Conservation (phyloP, 768 basidiomycete genomes). For the Bullera alba region DNA sequence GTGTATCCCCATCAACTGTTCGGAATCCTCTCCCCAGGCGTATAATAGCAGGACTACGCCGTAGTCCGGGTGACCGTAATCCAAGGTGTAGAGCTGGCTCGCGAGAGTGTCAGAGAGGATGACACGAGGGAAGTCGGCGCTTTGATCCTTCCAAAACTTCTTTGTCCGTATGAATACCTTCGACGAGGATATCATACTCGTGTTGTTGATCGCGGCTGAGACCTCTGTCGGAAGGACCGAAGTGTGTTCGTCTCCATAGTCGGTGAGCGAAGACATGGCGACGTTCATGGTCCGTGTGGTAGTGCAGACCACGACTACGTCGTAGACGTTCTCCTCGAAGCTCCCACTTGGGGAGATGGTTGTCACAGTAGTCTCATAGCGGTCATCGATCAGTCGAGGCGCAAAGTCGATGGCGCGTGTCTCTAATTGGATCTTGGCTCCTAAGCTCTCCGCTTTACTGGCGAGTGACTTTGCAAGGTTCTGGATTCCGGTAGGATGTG, state of each 20-base stretch:
- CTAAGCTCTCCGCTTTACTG: neutral
- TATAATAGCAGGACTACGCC: neutral
- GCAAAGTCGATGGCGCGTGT: neutral
- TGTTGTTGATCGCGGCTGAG: neutral
- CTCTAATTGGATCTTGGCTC: neutral
- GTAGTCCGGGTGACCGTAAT: neutral
- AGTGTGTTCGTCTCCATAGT: neutral
- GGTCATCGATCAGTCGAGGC: neutral
- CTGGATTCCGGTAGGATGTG: neutral
- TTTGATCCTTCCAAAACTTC: neutral
- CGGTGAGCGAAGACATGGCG: neutral
- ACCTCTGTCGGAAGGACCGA: neutral
- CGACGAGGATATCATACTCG: neutral
- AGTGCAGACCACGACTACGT: neutral
- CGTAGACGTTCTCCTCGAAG: neutral
- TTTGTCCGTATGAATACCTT: neutral
- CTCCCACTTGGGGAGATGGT: neutral
- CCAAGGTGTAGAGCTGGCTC: neutral
- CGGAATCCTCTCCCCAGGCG: neutral
- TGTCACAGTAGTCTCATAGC: neutral
- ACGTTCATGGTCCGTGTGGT: neutral
- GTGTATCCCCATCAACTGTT: neutral
- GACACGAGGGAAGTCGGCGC: neutral
- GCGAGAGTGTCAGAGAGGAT: neutral
- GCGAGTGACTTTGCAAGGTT: neutral